A percentile compares a stretch with the other conserved stretches of the same genome.
phyloP scores from a whole-genome alignment of 768 basidiomycete species.

The Naganishia antarctica region DNA sequence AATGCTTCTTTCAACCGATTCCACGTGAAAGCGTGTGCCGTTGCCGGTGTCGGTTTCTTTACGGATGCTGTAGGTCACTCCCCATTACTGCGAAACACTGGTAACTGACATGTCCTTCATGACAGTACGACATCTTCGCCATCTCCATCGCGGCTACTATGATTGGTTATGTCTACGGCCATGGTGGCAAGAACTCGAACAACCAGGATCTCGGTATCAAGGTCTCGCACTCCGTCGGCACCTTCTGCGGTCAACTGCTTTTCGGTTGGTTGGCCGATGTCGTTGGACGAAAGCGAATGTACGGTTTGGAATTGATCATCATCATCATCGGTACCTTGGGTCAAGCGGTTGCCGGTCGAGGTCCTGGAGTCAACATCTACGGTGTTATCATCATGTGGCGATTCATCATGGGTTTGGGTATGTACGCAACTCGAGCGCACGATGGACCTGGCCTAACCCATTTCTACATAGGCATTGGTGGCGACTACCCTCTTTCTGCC shows the following conservation, averaged over 20 bases:
- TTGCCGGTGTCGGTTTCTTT: constrained; percentile 73
- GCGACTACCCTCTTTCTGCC: constrained; percentile 79
- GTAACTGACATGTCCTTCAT: background rate
- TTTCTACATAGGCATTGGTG: constrained; percentile 83
- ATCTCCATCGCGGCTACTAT: constrained; percentile 80
- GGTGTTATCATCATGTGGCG: constrained; percentile 79
- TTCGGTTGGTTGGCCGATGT: constrained; percentile 50
- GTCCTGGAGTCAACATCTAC: constrained; percentile 64
- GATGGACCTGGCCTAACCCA: background rate
- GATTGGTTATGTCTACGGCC: constrained; percentile 75
- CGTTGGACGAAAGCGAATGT: constrained; percentile 50
- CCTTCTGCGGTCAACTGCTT: constrained; percentile 46
- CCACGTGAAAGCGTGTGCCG: constrained; percentile 61
- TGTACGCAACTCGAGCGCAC: constrained; percentile 24
- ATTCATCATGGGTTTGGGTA: constrained; percentile 58
- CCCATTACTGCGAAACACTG: background rate
- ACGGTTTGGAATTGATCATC: constrained; percentile 53
- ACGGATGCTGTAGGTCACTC: constrained; percentile 61
- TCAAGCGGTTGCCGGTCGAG: constrained; percentile 63
- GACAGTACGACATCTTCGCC: constrained; percentile 66
- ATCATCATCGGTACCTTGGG: constrained; percentile 50
- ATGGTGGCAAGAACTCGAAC: constrained; percentile 52
- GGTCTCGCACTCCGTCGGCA: constrained; percentile 49
- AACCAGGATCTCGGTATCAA: constrained; percentile 57
- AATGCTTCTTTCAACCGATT: constrained; percentile 83